phyloP scores from a whole-genome alignment of 2,329 filamentous ascomycete species.

The Calonectria honghensis region DNA sequence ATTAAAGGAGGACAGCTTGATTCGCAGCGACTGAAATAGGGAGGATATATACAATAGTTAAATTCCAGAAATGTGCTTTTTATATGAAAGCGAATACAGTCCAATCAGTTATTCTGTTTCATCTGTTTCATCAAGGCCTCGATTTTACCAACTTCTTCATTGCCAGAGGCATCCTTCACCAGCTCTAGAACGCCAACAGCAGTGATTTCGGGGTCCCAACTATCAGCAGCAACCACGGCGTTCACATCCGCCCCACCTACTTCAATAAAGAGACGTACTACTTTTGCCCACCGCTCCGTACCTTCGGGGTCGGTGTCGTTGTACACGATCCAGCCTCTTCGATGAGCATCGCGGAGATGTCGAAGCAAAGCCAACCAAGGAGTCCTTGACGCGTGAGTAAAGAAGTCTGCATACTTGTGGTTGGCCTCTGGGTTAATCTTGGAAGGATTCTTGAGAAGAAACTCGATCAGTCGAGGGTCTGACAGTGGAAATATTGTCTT shows the following conservation, averaged over 20 bases:
- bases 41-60: neutral
- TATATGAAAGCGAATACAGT: neutral
- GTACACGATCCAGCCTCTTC: slow-evolving; percentile 57
- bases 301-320: slow-evolving; percentile 55
- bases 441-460: slow-evolving; percentile 49
- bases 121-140: slow-evolving; percentile 38
- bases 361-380: slow-evolving; percentile 57
- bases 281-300: slow-evolving; percentile 55
- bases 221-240: slow-evolving; percentile 53
- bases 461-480: slow-evolving; percentile 52
- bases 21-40: neutral
- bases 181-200: slow-evolving; percentile 55
- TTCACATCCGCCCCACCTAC: slow-evolving; percentile 52
- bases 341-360: slow-evolving; percentile 56
- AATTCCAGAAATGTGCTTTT: neutral
- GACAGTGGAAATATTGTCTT: slow-evolving; percentile 61
- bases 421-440: slow-evolving; percentile 46
- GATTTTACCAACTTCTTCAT: slow-evolving; percentile 46
- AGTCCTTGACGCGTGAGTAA: slow-evolving; percentile 47
- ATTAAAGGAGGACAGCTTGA: slow-evolving; percentile 42
- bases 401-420: slow-evolving; percentile 51
- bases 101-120: neutral
- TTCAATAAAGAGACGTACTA: slow-evolving; percentile 55
- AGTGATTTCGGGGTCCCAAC: slow-evolving; percentile 57
- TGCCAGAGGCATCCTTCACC: slow-evolving; percentile 53